Evolutionary conservation across 305 asterid species (phyloP).

Genomic region (Fraxinus latifolia): DNA sequence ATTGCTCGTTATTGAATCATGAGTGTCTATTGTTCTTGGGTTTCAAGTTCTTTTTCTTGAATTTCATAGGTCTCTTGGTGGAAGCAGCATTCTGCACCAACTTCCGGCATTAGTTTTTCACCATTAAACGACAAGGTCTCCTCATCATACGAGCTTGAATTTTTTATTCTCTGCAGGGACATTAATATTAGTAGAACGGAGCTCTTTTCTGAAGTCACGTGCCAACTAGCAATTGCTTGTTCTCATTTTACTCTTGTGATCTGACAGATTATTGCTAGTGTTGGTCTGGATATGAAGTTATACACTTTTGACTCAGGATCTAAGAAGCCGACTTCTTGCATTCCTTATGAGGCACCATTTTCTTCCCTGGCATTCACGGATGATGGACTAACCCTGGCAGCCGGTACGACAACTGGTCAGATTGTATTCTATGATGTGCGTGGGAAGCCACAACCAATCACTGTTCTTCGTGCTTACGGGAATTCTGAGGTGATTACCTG

Average conservation of each 20-base stretch:
- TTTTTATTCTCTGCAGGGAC: conserved; percentile 1
- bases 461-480: conserved; percentile 89
- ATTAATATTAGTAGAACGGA: conserved; percentile 10
- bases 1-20: conserved; percentile 10
- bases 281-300: conserved; percentile 95
- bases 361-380: conserved; percentile 88
- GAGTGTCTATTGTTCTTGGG: not conserved
- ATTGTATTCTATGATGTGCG: conserved; percentile 90
- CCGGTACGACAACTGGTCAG: conserved; percentile 92
- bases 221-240: conserved; percentile 14
- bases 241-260: conserved; percentile 20
- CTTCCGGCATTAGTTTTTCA: conserved; percentile 90
- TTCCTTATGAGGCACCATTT: conserved; percentile 87
- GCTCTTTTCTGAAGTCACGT: conserved; percentile 18
- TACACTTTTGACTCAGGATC: conserved; percentile 88
- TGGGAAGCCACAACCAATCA: conserved; percentile 91
- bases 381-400: conserved; percentile 89
- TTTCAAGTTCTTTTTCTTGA: conserved; percentile 17
- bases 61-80: conserved; percentile 80
- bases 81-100: conserved; percentile 97
- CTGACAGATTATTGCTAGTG: conserved; percentile 85
- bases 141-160: conserved; percentile 4
- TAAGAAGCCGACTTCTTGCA: conserved; percentile 74
- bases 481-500: conserved; percentile 67
- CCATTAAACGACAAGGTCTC: conserved; percentile 95